A percentile compares a stretch with the other conserved stretches of the same genome.
Evolutionary conservation across 495 filamentous ascomycete species (phyloP).

Genomic region (Pyronema domesticum): DNA sequence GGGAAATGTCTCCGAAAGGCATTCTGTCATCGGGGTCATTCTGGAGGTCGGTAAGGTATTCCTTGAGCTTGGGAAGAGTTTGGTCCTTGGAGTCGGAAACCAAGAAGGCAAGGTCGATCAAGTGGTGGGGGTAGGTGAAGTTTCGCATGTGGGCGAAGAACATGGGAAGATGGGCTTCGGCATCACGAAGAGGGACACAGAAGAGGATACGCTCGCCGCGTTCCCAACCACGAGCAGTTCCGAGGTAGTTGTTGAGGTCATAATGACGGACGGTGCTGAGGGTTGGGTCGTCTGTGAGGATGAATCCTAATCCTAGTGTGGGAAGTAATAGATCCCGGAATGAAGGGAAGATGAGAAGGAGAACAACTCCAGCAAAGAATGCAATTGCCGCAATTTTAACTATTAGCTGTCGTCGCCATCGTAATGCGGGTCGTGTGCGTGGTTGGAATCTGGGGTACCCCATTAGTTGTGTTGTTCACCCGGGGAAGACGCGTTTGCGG

Average conservation of each 20-base stretch:
- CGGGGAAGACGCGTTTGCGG: background rate
- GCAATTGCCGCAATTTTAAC: conserved; percentile 40
- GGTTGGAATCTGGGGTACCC: conserved; percentile 57
- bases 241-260: conserved; percentile 78
- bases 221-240: conserved; percentile 82
- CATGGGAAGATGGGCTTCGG: conserved; percentile 85
- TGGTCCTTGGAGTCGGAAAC: conserved; percentile 94
- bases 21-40: conserved; percentile 53
- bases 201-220: conserved; percentile 85
- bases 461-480: background rate
- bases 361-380: conserved; percentile 29
- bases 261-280: conserved; percentile 93
- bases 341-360: conserved; percentile 44
- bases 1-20: conserved; percentile 89
- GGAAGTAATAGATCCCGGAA: conserved; percentile 53
- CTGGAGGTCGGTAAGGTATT: conserved; percentile 65
- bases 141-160: conserved; percentile 94
- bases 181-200: conserved; percentile 87
- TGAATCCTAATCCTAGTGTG: conserved; percentile 52
- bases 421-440: conserved; percentile 53
- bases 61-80: conserved; percentile 57
- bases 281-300: conserved; percentile 54
- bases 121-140: conserved; percentile 90
- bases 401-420: conserved; percentile 57
- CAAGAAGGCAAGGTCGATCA: conserved; percentile 90